Percentiles rank a stretch among this genome's conserved stretches.
Evolutionary conservation across 2,329 filamentous ascomycete genomes (phyloP).

Genomic region (Periconia digitata): DNA sequence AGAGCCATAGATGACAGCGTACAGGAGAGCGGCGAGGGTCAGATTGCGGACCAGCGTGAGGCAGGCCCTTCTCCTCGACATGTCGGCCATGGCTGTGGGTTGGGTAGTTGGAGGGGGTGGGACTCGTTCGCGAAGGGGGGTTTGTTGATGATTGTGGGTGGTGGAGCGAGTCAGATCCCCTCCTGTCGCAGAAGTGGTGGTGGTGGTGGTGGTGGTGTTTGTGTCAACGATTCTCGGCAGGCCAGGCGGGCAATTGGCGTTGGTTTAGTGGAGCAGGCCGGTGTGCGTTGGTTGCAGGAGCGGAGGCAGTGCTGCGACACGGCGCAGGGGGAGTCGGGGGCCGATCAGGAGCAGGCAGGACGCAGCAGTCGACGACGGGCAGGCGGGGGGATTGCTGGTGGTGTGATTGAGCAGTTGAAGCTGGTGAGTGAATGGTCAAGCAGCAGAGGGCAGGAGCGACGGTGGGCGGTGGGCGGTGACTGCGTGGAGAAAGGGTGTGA

Average conservation of each 20-base stretch:
- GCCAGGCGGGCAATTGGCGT: background rate
- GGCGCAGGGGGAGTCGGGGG: background rate
- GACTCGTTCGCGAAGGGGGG: slow-evolving; percentile 7
- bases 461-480: too few relatives aligned
- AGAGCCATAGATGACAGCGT: slow-evolving; percentile 45
- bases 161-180: too few relatives aligned
- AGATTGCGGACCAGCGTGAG: slow-evolving; percentile 48
- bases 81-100: slow-evolving; percentile 36
- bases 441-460: too few relatives aligned
- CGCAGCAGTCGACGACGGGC: slow-evolving; percentile 1
- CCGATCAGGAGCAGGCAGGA: slow-evolving; percentile 9
- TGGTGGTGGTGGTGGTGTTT: background rate
- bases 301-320: slow-evolving; percentile 12
- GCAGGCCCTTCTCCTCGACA: slow-evolving; percentile 32
- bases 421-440: background rate
- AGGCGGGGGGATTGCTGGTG: background rate
- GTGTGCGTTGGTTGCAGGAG: background rate
- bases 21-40: slow-evolving; percentile 45
- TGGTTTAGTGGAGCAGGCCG: background rate
- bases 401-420: background rate
- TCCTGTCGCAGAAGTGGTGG: background rate
- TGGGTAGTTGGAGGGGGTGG: background rate
- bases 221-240: background rate
- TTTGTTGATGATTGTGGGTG: slow-evolving; percentile 7
- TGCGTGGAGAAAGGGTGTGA: too few relatives aligned